Conservation (phyloP, 2,329 filamentous ascomycete species). For the Talaromyces rugulosus region DNA sequence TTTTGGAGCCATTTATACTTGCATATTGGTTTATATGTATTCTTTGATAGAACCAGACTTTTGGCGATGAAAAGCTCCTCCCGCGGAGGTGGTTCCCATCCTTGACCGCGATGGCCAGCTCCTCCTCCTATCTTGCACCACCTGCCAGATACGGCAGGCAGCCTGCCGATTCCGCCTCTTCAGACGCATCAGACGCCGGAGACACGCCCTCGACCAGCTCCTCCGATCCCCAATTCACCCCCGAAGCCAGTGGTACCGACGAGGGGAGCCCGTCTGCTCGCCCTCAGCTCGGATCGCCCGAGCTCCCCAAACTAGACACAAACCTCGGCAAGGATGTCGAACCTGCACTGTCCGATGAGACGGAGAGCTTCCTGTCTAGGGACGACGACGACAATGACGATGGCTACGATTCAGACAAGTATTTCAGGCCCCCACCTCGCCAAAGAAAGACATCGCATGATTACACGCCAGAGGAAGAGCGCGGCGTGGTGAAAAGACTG, state of each 20-base stretch:
- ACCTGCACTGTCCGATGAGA: not conserved
- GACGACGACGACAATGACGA: slow-evolving; percentile 15
- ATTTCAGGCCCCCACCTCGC: slow-evolving; percentile 15
- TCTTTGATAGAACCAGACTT: not conserved
- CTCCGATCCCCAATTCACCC: slow-evolving; percentile 28
- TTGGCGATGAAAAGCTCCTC: not conserved
- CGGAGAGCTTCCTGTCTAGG: slow-evolving; percentile 11
- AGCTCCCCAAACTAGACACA: slow-evolving; percentile 30
- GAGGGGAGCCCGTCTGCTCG: slow-evolving; percentile 16
- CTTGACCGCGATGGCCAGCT: slow-evolving; percentile 18
- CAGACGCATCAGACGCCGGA: slow-evolving; percentile 17
- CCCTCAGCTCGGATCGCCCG: slow-evolving; percentile 16
- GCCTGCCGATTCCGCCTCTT: slow-evolving; percentile 5
- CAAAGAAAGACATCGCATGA: slow-evolving; percentile 21
- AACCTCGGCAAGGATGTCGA: slow-evolving; percentile 23
- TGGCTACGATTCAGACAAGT: slow-evolving; percentile 22
- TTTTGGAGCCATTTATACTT: not conserved
- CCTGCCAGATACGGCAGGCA: slow-evolving; percentile 11
- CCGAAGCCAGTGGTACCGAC: slow-evolving; percentile 29
- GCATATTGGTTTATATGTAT: not conserved
- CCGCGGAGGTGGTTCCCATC: not conserved
- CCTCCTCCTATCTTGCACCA: slow-evolving; percentile 21
- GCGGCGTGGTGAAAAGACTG: slow-evolving; percentile 66
- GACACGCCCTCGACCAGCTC: slow-evolving; percentile 23
- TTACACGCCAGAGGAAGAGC: slow-evolving; percentile 63